phyloP scores from a whole-genome alignment of 2,329 filamentous ascomycete genomes.

The Coleophoma cylindrospora region DNA sequence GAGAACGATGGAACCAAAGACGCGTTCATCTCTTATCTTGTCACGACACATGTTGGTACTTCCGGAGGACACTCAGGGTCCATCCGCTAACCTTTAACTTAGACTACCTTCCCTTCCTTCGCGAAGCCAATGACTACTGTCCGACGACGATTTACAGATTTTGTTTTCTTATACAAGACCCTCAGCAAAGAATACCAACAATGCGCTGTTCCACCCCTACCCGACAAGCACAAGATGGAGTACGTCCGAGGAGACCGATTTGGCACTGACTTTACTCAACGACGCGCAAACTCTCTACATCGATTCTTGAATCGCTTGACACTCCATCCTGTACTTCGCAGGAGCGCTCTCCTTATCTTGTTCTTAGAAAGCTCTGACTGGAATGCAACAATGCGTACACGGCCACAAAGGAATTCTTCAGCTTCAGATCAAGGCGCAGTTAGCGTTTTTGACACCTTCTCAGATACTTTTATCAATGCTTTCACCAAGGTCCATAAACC shows the following conservation, averaged over 20 bases:
- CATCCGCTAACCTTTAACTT: conserved; percentile 10
- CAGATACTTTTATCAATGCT: conserved; percentile 94
- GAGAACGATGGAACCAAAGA: conserved; percentile 97
- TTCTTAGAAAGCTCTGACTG: conserved; percentile 94
- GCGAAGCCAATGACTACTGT: conserved; percentile 74
- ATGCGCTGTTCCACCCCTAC: conserved; percentile 87
- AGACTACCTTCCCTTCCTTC: conserved; percentile 95
- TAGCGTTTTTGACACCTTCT: conserved; percentile 89
- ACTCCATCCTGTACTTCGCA: conserved; percentile 82
- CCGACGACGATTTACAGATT: conserved; percentile 93
- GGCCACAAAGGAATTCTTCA: conserved; percentile 60
- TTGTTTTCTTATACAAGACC: conserved; percentile 92
- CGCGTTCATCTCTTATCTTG: conserved; percentile 91
- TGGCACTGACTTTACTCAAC: conserved; percentile 83
- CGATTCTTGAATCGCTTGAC: conserved; percentile 85
- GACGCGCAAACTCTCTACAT: conserved; percentile 84
- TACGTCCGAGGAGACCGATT: conserved; percentile 97
- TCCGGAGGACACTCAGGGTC: background rate
- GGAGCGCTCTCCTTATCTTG: conserved; percentile 74
- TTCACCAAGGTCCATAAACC: conserved; percentile 96
- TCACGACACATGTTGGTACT: conserved; percentile 74
- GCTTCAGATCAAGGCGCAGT: conserved; percentile 42
- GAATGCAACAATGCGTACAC: conserved; percentile 90
- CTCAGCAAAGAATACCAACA: conserved; percentile 84
- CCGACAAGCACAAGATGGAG: conserved; percentile 99